Base-by-base conservation (phyloP, 305 asterid species). In the Andrographis paniculata region DNA sequence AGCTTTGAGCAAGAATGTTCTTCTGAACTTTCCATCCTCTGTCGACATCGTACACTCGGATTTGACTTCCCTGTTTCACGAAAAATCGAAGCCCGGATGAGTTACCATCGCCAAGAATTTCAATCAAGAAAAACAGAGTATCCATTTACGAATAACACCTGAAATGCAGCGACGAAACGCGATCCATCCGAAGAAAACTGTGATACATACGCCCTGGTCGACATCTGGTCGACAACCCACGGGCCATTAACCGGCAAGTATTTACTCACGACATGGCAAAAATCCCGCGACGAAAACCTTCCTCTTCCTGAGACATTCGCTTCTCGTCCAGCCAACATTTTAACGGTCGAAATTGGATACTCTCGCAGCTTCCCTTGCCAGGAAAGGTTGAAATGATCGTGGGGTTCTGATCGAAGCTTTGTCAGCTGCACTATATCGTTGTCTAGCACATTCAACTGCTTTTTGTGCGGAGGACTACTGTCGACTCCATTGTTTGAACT, bases 111-210 rank as follows among this genome's bases (percentile, higher is more conserved):
- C 42, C 45, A 22, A 41, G 27, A 33, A 8, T 17, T 19, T 15
- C 52, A 38, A 62, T 50, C 59, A 36, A 0, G 46, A 23, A 14
- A 24, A 24, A 24, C 30, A 24, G 4, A 46, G 33, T 44, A 43
- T 27, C 35, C 19, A 23, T 22, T 33, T 12, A 41, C 11, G 18
- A 1, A 36, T 28, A 38, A 52, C 64, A 87, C 97, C 97, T 87
- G 97, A 81, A 80, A 87, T 53, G 82, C 97, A 43, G 97, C 92
- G 50, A 87, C 52, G 37, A 84, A 76, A 54, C 76, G 86, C 30
- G 95, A 80, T 20, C 95, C 97, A 45, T 84, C 92, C 4, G 72
- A 64, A 10, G 96, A 84, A 67, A 84, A 87, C 55, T 87, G 95
- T 0, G 97, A 87, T 6, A 84, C 82, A 52, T 87, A 87, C 56